Evolutionary conservation across 805 yeast genomes (phyloP).

Genomic region (Lachancea mirantina): DNA sequence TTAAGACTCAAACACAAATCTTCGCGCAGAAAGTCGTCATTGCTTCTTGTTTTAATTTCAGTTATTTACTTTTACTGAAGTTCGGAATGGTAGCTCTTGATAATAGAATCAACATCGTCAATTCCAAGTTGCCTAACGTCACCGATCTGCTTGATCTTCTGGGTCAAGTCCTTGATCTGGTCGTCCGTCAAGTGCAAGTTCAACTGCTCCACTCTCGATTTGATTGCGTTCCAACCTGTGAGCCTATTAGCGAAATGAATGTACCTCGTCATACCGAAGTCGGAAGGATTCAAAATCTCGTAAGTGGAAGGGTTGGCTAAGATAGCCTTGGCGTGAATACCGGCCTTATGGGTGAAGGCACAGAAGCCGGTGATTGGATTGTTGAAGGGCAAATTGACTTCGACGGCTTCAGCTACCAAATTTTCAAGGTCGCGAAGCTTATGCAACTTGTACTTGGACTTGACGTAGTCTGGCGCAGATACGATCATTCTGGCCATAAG

Average conservation of each 20-base stretch:
- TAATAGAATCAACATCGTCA: slow-evolving; percentile 95
- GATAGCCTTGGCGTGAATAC: slow-evolving; percentile 98
- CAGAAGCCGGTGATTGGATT: slow-evolving; percentile 99
- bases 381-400: slow-evolving; percentile 94
- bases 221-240: slow-evolving; percentile 99
- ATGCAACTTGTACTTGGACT: slow-evolving; percentile 89
- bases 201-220: slow-evolving; percentile 94
- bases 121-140: slow-evolving; percentile 90
- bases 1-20: too few species aligned
- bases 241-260: slow-evolving; percentile 96
- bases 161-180: slow-evolving; percentile 91
- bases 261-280: slow-evolving; percentile 92
- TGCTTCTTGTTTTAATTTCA: too few species aligned
- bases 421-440: slow-evolving; percentile 93
- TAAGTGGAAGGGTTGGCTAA: slow-evolving; percentile 97
- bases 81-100: slow-evolving; percentile 84
- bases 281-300: slow-evolving; percentile 90
- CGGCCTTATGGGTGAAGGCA: slow-evolving; percentile 99
- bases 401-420: slow-evolving; percentile 94
- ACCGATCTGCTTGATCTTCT: slow-evolving; percentile 87
- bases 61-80: slow-evolving; percentile 8
- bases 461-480: slow-evolving; percentile 92
- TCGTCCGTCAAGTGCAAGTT: slow-evolving; percentile 84
- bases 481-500: slow-evolving; percentile 99
- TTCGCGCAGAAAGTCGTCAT: too few species aligned